These are phyloP conservation scores for Neurospora tetrasperma DNA, from an alignment of 495 filamentous ascomycete species.

Conservation along the genomic window DNA sequence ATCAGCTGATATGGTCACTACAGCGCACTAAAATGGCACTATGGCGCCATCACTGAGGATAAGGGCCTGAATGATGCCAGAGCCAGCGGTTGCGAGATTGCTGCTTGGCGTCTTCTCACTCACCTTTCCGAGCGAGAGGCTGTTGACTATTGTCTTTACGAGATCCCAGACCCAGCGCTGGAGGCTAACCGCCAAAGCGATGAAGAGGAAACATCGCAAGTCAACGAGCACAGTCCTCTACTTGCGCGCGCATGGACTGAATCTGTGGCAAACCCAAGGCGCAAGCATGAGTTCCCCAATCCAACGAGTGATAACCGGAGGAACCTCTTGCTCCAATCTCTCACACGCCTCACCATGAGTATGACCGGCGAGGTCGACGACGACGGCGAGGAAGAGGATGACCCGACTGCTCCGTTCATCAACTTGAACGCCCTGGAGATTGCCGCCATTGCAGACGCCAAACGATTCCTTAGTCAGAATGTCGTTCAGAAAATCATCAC, in stretches of 20 bases:
- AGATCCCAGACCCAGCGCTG: slow-evolving; percentile 45
- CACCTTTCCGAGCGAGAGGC: slow-evolving; percentile 70
- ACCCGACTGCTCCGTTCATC: slow-evolving; percentile 56
- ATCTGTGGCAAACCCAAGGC: slow-evolving; percentile 3
- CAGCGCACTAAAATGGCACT: slow-evolving; percentile 77
- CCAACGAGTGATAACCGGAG: slow-evolving; percentile 15
- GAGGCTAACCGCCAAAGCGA: slow-evolving; percentile 10
- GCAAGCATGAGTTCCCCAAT: background rate
- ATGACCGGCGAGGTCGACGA: slow-evolving; percentile 28
- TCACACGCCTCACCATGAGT: slow-evolving; percentile 37
- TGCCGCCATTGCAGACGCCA: slow-evolving; percentile 78
- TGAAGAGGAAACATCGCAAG: slow-evolving; percentile 19
- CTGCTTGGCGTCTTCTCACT: slow-evolving; percentile 80
- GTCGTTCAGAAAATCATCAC: slow-evolving; percentile 81
- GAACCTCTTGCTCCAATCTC: slow-evolving; percentile 32
- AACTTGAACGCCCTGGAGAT: slow-evolving; percentile 85
- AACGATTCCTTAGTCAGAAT: slow-evolving; percentile 78
- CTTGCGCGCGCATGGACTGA: slow-evolving; percentile 16
- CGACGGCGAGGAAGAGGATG: slow-evolving; percentile 35
- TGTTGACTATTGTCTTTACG: slow-evolving; percentile 75
- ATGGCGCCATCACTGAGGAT: slow-evolving; percentile 52
- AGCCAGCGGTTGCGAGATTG: slow-evolving; percentile 79
- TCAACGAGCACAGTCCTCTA: slow-evolving; percentile 32
- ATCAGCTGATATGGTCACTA: background rate
- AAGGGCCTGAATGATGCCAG: slow-evolving; percentile 64